Evolutionary conservation across 257 asterid genomes (phyloP).

Genomic region (Marsdenia floribunda): DNA sequence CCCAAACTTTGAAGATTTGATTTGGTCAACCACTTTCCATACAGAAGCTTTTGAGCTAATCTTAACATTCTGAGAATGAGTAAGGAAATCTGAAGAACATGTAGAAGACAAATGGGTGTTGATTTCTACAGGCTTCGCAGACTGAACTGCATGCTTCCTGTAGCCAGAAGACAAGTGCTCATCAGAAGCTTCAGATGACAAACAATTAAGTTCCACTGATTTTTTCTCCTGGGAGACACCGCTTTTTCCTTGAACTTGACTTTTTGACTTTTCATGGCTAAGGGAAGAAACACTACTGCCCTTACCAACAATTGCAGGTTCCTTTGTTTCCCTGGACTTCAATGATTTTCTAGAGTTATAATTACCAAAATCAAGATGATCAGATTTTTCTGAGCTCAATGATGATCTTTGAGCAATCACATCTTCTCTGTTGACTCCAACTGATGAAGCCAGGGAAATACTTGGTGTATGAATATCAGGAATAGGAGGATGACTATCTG

Average conservation of each 20-base stretch:
- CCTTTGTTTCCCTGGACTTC: conserved; percentile 20
- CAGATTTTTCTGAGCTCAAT: conserved; percentile 20
- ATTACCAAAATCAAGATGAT: conserved; percentile 15
- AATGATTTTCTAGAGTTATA: conserved; percentile 15
- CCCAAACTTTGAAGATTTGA: conserved; percentile 33
- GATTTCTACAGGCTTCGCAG: conserved; percentile 27
- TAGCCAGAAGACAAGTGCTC: conserved; percentile 27
- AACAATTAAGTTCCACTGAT: conserved; percentile 24
- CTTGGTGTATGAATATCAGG: conserved; percentile 28
- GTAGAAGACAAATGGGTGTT: conserved; percentile 18
- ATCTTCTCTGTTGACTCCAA: conserved; percentile 24
- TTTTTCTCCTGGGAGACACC: conserved; percentile 25
- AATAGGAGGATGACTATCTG: conserved; percentile 19
- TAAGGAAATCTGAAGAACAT: conserved; percentile 25
- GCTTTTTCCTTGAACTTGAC: conserved; percentile 21
- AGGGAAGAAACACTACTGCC: conserved; percentile 23
- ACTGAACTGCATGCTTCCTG: conserved; percentile 23
- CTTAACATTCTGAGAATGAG: conserved; percentile 21
- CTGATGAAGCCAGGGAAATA: conserved; percentile 11
- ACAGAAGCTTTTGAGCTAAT: conserved; percentile 20
- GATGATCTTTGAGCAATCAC: conserved; percentile 27
- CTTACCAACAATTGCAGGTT: conserved; percentile 22
- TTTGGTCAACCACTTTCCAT: conserved; percentile 44
- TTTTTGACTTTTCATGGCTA: conserved; percentile 20
- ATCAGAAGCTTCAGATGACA: conserved; percentile 27